Conservation (phyloP, 331 rosid species). For the Quercus phellos region DNA sequence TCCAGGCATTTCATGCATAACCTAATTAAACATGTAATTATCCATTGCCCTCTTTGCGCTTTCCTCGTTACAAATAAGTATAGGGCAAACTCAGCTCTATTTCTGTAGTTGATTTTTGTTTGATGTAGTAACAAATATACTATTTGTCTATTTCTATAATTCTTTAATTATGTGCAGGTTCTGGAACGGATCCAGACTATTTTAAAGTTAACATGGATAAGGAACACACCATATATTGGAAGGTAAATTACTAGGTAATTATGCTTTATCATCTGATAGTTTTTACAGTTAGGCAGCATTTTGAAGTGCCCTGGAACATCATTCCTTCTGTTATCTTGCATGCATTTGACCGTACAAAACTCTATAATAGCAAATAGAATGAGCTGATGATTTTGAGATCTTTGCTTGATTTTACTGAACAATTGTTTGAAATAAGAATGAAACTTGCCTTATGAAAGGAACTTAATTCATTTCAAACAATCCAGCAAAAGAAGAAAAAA, state of each 20-base stretch:
- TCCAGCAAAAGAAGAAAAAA: too few relatives aligned
- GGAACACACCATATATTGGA: slow-evolving; percentile 68
- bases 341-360: not conserved
- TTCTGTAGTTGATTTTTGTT: not conserved
- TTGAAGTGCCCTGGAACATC: not conserved
- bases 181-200: slow-evolving; percentile 50
- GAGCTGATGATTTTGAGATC: not conserved
- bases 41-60: not conserved
- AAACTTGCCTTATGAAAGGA: too few relatives aligned
- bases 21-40: not conserved
- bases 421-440: too few relatives aligned
- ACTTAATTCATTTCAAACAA: too few relatives aligned
- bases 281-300: slow-evolving; percentile 1
- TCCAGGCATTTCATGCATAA: not conserved
- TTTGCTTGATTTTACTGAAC: too few relatives aligned
- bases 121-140: not conserved
- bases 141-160: not conserved
- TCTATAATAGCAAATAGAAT: not conserved
- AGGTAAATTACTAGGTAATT: slow-evolving; percentile 39
- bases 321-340: not conserved
- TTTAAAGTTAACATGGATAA: slow-evolving; percentile 79
- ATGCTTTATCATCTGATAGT: not conserved
- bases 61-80: not conserved
- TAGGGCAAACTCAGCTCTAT: not conserved
- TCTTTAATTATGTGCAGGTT: slow-evolving; percentile 47